Evolutionary conservation across 345 rosid genomes (phyloP), one percentile per base, ranked within the genome.

Genomic region (Gossypium stocksii): DNA sequence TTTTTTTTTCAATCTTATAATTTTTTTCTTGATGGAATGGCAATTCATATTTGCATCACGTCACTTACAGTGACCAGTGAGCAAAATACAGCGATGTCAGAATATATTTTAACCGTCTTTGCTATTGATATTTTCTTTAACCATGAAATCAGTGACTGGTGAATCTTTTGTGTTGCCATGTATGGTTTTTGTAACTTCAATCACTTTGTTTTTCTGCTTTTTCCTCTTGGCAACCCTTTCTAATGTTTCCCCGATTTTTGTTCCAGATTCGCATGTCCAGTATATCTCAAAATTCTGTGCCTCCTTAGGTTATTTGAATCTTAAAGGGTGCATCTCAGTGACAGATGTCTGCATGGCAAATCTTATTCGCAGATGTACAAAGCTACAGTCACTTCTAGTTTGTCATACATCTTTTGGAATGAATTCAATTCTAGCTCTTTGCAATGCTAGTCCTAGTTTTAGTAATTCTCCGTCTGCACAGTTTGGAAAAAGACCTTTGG

Each of bases 401-500:
- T 88, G 94, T 73, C 78, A 87, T 81, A 93, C 98, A 43, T 86
- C 87, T 59, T 90, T 93, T 72, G 93, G 97, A 59, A 76, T 58
- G 74, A 60, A 77, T 71, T 93, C 98, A 3, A 20, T 87, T 64
- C 75, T 43, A 59, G 89, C 97, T 74, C 93, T 93, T 19, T 89
- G 90, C 75, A 51, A 78, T 76, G 52, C 74, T 23, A 60, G 57
- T 53, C 69, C 78, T 63, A 60, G 65, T 61, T 57, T 70, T 66
- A 78, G 73, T 72, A 77, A 70, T 79, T 73, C 84, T 83, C 67
- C 69, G 68, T 54, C 66, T 74, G 20, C 74, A 38, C 41, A 25
- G 54, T 3, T 11, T 46, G 85, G 70, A 74, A 72, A 84, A 71
- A 77, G 79, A 52, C 64, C 78, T 79, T 73, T 70, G 60, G 67